A percentile compares a stretch with the other conserved stretches of the same genome.
These are phyloP conservation scores for Herpetomonas samuelpessoai DNA, from an alignment of 208 protist species.

Conservation along the genomic window DNA sequence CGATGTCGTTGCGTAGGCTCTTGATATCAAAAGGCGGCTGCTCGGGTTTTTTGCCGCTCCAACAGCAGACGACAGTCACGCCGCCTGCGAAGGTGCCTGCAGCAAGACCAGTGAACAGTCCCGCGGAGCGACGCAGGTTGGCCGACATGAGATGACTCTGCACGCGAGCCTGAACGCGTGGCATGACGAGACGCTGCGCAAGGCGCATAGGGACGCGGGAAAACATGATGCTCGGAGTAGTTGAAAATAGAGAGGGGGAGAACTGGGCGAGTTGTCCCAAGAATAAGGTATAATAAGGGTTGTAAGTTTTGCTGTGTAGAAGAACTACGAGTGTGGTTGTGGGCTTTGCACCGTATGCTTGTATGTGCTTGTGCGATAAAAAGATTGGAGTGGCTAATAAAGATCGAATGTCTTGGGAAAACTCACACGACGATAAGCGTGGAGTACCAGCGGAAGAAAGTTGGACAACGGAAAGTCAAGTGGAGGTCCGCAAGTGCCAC, in stretches of 20 bases:
- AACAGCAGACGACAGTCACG: constrained; percentile 40
- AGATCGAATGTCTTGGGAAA: too few relatives aligned
- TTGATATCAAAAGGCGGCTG: constrained; percentile 58
- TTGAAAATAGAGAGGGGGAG: background rate
- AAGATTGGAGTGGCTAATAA: too few relatives aligned
- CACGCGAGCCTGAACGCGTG: constrained; percentile 8
- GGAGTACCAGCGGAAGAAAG: too few relatives aligned
- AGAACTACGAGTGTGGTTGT: too few relatives aligned
- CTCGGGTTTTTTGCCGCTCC: constrained; percentile 6
- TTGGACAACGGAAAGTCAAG: too few relatives aligned
- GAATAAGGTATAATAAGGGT: constrained; percentile 1
- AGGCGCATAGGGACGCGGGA: constrained; percentile 27
- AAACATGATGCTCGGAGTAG: constrained; percentile 23
- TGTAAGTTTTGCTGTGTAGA: too few relatives aligned
- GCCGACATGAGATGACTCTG: background rate
- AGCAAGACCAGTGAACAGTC: constrained; percentile 25
- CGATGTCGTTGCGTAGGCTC: constrained; percentile 46
- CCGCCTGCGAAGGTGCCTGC: constrained; percentile 30
- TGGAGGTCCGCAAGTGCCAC: too few relatives aligned
- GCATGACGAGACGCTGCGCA: constrained; percentile 24
- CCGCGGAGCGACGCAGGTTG: constrained; percentile 12
- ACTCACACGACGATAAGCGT: too few relatives aligned
- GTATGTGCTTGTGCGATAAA: too few relatives aligned
- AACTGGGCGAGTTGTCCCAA: background rate
- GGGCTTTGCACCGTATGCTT: too few relatives aligned